Percentiles rank a stretch among this genome's conserved stretches.
These are phyloP conservation scores for Cyphellophora europaea DNA, from an alignment of 2,329 filamentous ascomycete genomes.

Conservation along the genomic window DNA sequence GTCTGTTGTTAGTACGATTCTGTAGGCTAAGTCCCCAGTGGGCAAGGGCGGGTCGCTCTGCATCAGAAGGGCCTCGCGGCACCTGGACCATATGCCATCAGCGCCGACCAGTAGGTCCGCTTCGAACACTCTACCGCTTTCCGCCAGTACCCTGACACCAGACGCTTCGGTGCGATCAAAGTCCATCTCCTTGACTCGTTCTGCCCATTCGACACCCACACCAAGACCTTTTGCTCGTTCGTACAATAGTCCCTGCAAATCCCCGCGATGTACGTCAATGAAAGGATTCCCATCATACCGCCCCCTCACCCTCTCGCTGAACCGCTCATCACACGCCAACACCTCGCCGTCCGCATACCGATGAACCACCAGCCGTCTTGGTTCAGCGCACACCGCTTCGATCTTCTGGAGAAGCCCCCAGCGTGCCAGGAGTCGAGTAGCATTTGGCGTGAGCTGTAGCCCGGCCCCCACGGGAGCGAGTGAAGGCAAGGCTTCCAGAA, in stretches of 20 bases:
- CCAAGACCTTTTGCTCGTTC: slow-evolving; percentile 31
- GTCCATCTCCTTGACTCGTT: slow-evolving; percentile 11
- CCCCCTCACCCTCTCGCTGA: slow-evolving; percentile 41
- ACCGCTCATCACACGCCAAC: slow-evolving; percentile 40
- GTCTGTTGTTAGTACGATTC: slow-evolving; percentile 41
- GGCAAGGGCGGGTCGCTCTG: slow-evolving; percentile 35
- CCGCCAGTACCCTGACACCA: background rate
- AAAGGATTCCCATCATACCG: slow-evolving; percentile 34
- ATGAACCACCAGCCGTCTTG: slow-evolving; percentile 25
- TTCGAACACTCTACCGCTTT: slow-evolving; percentile 20
- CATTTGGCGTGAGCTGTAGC: slow-evolving; percentile 20
- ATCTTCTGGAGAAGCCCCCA: slow-evolving; percentile 11
- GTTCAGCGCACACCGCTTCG: slow-evolving; percentile 19
- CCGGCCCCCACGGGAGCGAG: slow-evolving; percentile 19
- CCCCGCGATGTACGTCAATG: slow-evolving; percentile 41
- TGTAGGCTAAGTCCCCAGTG: slow-evolving; percentile 50
- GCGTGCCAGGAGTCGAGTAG: slow-evolving; percentile 11
- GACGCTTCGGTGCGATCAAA: background rate
- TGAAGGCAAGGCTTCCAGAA: slow-evolving; percentile 20
- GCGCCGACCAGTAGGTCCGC: slow-evolving; percentile 41
- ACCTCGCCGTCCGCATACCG: slow-evolving; percentile 23
- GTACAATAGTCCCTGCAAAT: slow-evolving; percentile 36
- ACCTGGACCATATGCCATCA: slow-evolving; percentile 39
- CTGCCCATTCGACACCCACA: slow-evolving; percentile 24
- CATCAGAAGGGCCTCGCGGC: slow-evolving; percentile 36